Evolutionary conservation across 2,329 filamentous ascomycete species (phyloP).

Genomic region (Colletotrichum limetticola): DNA sequence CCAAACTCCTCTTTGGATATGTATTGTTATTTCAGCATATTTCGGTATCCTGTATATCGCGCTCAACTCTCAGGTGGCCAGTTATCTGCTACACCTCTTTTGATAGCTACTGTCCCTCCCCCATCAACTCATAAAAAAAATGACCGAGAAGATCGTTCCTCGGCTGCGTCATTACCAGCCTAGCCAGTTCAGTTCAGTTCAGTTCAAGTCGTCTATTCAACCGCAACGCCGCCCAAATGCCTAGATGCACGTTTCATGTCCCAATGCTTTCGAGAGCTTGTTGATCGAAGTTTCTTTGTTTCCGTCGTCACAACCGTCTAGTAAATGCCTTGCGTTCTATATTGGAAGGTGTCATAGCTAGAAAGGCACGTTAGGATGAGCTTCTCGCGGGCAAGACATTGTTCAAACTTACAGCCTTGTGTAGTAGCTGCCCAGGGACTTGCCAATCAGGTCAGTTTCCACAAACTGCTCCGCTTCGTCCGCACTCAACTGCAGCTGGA

Average conservation of each 20-base stretch:
- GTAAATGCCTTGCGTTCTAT: conserved; percentile 88
- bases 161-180: conserved; percentile 33
- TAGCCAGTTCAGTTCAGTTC: conserved; percentile 1
- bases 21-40: not conserved
- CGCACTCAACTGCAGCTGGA: conserved; percentile 84
- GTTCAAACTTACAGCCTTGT: conserved; percentile 76
- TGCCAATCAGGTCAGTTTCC: conserved; percentile 80
- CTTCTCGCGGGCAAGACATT: not conserved
- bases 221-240: conserved; percentile 36
- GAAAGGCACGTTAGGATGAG: conserved; percentile 5
- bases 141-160: conserved; percentile 27
- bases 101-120: not conserved
- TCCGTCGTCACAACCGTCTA: conserved; percentile 50
- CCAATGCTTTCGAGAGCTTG: conserved; percentile 21
- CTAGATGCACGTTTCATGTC: conserved; percentile 29
- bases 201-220: conserved; percentile 30
- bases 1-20: not conserved
- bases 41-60: not conserved
- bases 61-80: not conserved
- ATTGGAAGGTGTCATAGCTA: conserved; percentile 88
- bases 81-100: not conserved
- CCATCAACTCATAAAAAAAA: conserved; percentile 8
- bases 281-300: conserved; percentile 1
- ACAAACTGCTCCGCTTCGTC: conserved; percentile 86
- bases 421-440: conserved; percentile 88